These are phyloP conservation scores for Hypoxylon cercidicola DNA, from an alignment of 495 filamentous ascomycete genomes.

Conservation along the genomic window DNA sequence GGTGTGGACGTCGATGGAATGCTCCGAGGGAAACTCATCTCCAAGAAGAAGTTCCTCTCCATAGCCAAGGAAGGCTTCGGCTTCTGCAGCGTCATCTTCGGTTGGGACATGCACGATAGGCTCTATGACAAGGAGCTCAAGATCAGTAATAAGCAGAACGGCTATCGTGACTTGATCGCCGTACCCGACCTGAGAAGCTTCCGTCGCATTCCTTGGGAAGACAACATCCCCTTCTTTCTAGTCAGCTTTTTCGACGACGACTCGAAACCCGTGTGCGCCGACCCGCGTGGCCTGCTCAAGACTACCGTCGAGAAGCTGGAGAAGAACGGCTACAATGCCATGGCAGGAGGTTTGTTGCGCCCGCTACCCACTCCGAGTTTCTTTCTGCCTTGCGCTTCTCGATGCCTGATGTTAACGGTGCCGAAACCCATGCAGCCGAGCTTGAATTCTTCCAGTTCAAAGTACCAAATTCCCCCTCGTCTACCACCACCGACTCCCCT, in stretches of 20 bases:
- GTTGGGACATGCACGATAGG: conserved; percentile 98
- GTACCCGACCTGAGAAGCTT: conserved; percentile 83
- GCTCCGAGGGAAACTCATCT: conserved; percentile 92
- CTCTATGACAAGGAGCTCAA: conserved; percentile 86
- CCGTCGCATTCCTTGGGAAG: conserved; percentile 94
- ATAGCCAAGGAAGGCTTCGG: conserved; percentile 87
- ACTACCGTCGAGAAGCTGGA: conserved; percentile 72
- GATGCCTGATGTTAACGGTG: conserved; percentile 16
- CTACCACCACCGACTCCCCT: conserved; percentile 65
- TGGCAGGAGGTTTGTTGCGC: conserved; percentile 83
- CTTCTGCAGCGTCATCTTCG: conserved; percentile 96
- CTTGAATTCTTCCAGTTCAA: conserved; percentile 98
- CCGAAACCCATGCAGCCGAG: conserved; percentile 69
- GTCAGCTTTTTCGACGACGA: conserved; percentile 87
- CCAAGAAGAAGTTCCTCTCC: conserved; percentile 95
- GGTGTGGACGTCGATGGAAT: conserved; percentile 92
- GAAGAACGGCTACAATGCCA: conserved; percentile 75
- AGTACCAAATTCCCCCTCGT: conserved; percentile 62
- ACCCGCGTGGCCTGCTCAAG: conserved; percentile 81
- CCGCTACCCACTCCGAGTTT: not conserved
- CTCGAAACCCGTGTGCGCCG: conserved; percentile 78
- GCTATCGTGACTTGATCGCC: conserved; percentile 89
- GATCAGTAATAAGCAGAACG: conserved; percentile 92
- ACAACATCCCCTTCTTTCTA: conserved; percentile 91
- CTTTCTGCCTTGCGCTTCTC: not conserved